These are phyloP conservation scores for Inonotus hispidus DNA, from an alignment of 1,284 basidiomycete species.

Conservation along the genomic window DNA sequence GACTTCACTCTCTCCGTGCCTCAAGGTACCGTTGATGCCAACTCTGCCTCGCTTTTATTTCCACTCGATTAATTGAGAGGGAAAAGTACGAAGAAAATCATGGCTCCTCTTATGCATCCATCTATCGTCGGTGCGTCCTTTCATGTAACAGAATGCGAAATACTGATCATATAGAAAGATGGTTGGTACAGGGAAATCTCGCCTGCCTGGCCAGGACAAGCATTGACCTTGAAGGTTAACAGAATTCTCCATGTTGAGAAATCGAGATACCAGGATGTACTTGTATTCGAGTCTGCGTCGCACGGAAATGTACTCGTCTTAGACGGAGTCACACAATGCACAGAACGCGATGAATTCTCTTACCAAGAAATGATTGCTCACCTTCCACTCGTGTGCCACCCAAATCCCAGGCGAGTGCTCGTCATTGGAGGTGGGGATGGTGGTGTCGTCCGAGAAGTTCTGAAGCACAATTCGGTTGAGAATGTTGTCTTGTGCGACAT, in stretches of 20 bases:
- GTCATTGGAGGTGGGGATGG: slow-evolving; percentile 98
- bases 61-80: too few species aligned
- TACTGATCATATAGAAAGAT: slow-evolving; percentile 44
- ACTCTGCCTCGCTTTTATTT: too few species aligned
- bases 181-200: slow-evolving; percentile 99
- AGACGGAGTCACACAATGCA: slow-evolving; percentile 95
- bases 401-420: slow-evolving; percentile 93
- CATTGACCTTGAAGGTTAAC: slow-evolving; percentile 94
- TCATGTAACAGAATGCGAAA: background rate
- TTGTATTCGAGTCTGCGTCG: slow-evolving; percentile 92
- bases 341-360: slow-evolving; percentile 98
- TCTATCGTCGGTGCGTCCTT: slow-evolving; percentile 3
- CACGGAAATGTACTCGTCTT: slow-evolving; percentile 96
- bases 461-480: slow-evolving; percentile 92
- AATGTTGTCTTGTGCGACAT: slow-evolving; percentile 96
- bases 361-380: slow-evolving; percentile 99
- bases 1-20: too few species aligned
- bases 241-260: slow-evolving; percentile 94
- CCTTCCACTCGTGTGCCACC: slow-evolving; percentile 91
- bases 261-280: slow-evolving; percentile 92
- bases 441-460: slow-evolving; percentile 93
- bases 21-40: too few species aligned
- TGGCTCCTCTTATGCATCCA: slow-evolving; percentile 8
- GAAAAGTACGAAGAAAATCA: background rate
- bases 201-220: slow-evolving; percentile 98